Evolutionary conservation across 495 filamentous ascomycete genomes (phyloP).

Genomic region (Daldinia childiae): DNA sequence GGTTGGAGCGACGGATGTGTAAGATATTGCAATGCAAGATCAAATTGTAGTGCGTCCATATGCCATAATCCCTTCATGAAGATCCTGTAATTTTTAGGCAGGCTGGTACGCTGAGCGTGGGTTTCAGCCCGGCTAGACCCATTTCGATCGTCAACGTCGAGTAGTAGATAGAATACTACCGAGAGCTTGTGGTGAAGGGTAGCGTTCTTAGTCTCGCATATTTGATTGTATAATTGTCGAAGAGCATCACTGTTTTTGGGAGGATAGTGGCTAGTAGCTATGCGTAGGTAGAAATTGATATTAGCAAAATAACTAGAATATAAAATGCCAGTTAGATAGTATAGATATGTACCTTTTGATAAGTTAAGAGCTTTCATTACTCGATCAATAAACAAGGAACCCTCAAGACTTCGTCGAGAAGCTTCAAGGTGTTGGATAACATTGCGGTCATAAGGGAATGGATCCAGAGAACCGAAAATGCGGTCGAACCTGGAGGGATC

Average conservation of each 20-base stretch:
- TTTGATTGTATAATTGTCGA: conserved; percentile 69
- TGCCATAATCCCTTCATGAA: conserved; percentile 85
- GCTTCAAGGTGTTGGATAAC: conserved; percentile 66
- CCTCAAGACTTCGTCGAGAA: conserved; percentile 69
- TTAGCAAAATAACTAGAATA: conserved; percentile 10
- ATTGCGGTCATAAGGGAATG: conserved; percentile 68
- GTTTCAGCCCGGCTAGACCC: conserved; percentile 60
- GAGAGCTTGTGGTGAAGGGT: conserved; percentile 79
- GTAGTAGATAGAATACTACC: conserved; percentile 81
- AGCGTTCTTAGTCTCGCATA: conserved; percentile 64
- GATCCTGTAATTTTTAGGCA: conserved; percentile 73
- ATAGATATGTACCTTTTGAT: conserved; percentile 67
- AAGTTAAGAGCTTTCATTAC: conserved; percentile 75
- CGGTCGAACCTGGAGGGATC: conserved; percentile 66
- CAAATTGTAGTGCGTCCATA: conserved; percentile 75
- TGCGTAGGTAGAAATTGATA: conserved; percentile 1
- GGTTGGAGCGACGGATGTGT: conserved; percentile 79
- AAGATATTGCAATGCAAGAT: conserved; percentile 74
- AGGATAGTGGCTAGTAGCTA: conserved; percentile 67
- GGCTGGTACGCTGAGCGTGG: conserved; percentile 59
- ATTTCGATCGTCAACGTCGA: conserved; percentile 70
- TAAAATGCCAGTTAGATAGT: too few relatives aligned
- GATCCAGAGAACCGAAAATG: conserved; percentile 70
- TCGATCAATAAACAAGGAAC: conserved; percentile 77
- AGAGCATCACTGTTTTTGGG: conserved; percentile 71